Base-by-base conservation (phyloP, 805 yeast species). In the Metschnikowia amazonensis region DNA sequence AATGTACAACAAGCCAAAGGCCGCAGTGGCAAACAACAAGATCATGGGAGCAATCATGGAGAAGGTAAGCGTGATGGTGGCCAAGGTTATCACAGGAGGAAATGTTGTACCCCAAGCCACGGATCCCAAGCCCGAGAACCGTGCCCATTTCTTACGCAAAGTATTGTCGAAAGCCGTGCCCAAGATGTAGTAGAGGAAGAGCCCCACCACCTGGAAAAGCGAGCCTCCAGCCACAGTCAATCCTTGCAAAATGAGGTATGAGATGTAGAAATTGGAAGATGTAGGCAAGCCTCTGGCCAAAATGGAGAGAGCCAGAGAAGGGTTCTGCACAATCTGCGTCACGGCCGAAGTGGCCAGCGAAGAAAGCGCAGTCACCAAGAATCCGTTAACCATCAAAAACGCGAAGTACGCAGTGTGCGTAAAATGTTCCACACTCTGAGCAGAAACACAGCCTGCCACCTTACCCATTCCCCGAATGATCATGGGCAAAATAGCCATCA, bases 11-110 rank as follows among this genome's bases (percentile, higher is more conserved):
- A 89, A 65, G 41, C 74, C 67, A 65, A 89, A 90, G 1, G 90
- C 86, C 39, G 75, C 76, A 24, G 81, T 71, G 3, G 89, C 80
- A 61, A 94, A 90, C 17, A 84, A 64, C 51, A 90, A 66, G 50
- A 92, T 84, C 57, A 92, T 67, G 11, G 99, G 98, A 1, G 97
- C 79, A 49, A 86, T 84, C 48, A 86, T 75, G 3, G 86, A 66
- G 59, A 83, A 86, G 0, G 89, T 77, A 50, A 86, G 72, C 4
- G 80, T 67, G 47, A 86, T 84, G 49, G 83, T 82, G 3, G 83
- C 83, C 64, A 86, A 75, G 60, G 80, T 82, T 49, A 86, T 79
- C 61, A 82, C 84, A 3, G 80, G 71, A n/a, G 95, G 94, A 72
- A 82, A 86, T 4, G 77, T 67, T 0, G 92, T 84, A 47, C 95